phyloP scores from a whole-genome alignment of 2,329 filamentous ascomycete species.

The Sporothrix schenckii region DNA sequence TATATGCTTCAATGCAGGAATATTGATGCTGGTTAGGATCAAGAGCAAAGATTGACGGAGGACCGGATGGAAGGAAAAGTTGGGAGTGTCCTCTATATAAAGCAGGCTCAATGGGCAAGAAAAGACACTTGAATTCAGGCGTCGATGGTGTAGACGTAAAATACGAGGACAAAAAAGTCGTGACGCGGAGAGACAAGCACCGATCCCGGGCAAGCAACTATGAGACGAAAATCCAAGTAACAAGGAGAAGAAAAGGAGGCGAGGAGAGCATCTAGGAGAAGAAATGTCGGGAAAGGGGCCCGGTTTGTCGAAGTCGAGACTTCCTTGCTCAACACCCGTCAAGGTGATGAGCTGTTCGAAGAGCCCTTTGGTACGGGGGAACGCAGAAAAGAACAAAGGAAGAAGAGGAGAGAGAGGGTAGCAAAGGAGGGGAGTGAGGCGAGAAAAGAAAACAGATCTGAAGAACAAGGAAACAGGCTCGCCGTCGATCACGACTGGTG shows the following conservation, averaged over 20 bases:
- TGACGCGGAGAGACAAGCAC: constrained; percentile 18
- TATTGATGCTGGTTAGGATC: constrained; percentile 7
- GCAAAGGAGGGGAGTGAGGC: constrained; percentile 14
- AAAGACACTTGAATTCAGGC: neutral
- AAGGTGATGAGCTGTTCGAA: constrained; percentile 17
- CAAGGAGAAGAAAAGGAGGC: constrained; percentile 14
- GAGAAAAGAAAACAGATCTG: neutral
- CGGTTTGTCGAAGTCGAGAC: neutral
- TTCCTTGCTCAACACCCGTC: neutral
- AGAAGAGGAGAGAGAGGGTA: neutral
- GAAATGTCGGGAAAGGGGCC: neutral
- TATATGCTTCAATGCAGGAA: constrained; percentile 32
- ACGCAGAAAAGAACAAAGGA: constrained; percentile 6
- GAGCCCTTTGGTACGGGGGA: constrained; percentile 7
- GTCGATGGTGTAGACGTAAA: neutral
- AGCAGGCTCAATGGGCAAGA: constrained; percentile 15
- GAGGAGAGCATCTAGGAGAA: neutral
- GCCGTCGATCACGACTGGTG: constrained; percentile 26
- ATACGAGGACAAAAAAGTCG: neutral
- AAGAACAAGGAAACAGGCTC: constrained; percentile 22
- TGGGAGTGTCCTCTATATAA: constrained; percentile 17
- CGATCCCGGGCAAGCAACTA: constrained; percentile 2
- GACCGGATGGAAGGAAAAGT: constrained; percentile 22
- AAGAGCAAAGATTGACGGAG: constrained; percentile 20
- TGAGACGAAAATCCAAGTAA: constrained; percentile 26